Base-by-base conservation (phyloP, 2,329 filamentous ascomycete species). In the Pseudogymnoascus sp. region DNA sequence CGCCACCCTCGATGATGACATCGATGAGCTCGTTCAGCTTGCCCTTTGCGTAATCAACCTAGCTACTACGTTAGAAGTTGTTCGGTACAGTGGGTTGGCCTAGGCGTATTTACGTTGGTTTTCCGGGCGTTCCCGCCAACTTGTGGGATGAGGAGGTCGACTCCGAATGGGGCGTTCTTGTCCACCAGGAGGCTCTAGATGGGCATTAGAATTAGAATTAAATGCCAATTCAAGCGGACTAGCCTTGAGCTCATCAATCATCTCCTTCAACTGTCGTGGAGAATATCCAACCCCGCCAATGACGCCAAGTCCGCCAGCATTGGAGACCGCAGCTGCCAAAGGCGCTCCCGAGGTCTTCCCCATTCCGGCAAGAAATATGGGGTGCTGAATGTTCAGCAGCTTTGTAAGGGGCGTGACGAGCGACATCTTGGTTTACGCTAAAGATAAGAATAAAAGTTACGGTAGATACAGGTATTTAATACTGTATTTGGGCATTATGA, bases 11-110 rank as follows among this genome's bases (percentile, higher is more conserved):
- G 78, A 99, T 96, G 78, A 97, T 87, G 72, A 97, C 92, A 74
- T 92, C 87, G 74, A 96, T 77, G 61, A 99, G 86, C 75, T 93
- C 89, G 75, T 90, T 82, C 65, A 99, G 89, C 80, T 97, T 97
- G 75, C 94, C 94, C 82, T 99, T 97, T 73, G 94, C 99, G 82
- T 99, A 99, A 78, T 99, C 94, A 78, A 97, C 96, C 85, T 93
- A 96, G 71, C 60, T 60, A 37, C 62, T 58, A 58, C 60, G 59
- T 12, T 43, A 63, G 65, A 72, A 47, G 67, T 66, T 66, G 59
- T 35, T 60, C 59, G 67, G 63, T 64, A 64, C 54, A n/a, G 36
- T 50, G 22, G 37, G 60, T 62, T 16, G n/a, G 22, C 20, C 43
- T 16, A 11, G 35, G n/a, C 5, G 25, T 3, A 33, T 33, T 16